Evolutionary conservation across 192 early-diverging fungal genomes (phyloP), one percentile per base, ranked within the genome.

Genomic region (Paraglomus brasilianum): DNA sequence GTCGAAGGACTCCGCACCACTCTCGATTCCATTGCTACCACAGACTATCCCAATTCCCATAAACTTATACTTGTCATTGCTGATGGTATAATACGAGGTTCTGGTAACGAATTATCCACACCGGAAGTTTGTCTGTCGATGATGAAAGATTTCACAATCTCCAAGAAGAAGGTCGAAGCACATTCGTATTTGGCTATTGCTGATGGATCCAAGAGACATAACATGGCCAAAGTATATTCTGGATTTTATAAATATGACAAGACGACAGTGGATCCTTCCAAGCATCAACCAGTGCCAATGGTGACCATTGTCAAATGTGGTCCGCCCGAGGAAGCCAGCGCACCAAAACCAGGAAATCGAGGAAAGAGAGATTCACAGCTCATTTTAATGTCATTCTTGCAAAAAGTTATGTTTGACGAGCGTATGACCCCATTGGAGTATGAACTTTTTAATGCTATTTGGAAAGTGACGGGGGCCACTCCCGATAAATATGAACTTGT

Each of bases 301-400:
- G 76, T 91, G 10, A 74, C 84, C 45, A 84, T 93, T 30, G 85
- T 87, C 71, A 91, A 91, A 75, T 85, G 84, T 74, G 91, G 91
- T 59, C 81, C 82, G 1, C 80, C 86, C 46, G 84, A 79, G 9
- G 88, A 89, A 72, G 69, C 78, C 30, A 78, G 73, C 47, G 81
- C 86, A 51, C 62, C 72, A 43, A 93, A 91, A 77, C 88, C 91
- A 24, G 91, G 91, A 19, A 93, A 93, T 76, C 83, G 96, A 70
- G 96, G 96, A 51, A 98, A 98, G 83, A 89, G 96, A 39, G 96
- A 98, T 75, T 95, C 94, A 9, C 96, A 98, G 78, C 87, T 98
- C 56, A 83, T 98, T 60, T 80, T 98, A 41, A 97, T 98, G 94
- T 89, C 89, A 64, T 98, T 98, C 77, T 73, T 98, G 75, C 88